A percentile compares a stretch with the other conserved stretches of the same genome.
Conservation (phyloP, 2,329 filamentous ascomycete genomes). For the Colletotrichum godetiae region DNA sequence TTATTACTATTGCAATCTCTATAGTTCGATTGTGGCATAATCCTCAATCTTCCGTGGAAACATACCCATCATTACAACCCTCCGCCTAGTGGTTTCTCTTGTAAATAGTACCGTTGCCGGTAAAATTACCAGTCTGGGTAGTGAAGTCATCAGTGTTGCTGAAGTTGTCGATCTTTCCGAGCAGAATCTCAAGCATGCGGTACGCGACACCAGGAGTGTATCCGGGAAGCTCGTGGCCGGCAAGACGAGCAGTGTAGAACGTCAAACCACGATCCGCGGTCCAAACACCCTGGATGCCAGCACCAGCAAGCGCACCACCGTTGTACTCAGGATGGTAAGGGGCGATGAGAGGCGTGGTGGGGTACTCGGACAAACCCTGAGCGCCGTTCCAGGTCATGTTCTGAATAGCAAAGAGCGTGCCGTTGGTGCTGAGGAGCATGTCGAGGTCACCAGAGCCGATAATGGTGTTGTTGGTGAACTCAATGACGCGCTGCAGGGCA, state of each 20-base stretch:
- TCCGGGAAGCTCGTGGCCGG: conserved; percentile 42
- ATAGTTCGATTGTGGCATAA: neutral
- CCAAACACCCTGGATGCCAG: conserved; percentile 33
- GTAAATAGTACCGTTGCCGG: neutral
- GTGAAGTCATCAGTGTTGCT: conserved; percentile 24
- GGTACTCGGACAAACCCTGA: conserved; percentile 70
- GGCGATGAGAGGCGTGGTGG: conserved; percentile 40
- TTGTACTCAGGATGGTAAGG: conserved; percentile 45
- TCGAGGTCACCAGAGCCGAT: conserved; percentile 50
- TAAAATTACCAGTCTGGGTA: conserved; percentile 10
- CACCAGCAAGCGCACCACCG: conserved; percentile 14
- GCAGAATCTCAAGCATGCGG: conserved; percentile 42
- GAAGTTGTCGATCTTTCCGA: conserved; percentile 41
- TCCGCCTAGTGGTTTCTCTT: neutral
- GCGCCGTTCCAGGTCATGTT: conserved; percentile 78
- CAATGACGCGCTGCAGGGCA: conserved; percentile 42
- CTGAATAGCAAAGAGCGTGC: conserved; percentile 72
- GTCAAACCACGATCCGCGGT: conserved; percentile 35
- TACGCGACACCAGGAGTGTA: conserved; percentile 43
- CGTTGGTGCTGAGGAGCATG: conserved; percentile 71
- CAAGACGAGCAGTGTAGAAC: conserved; percentile 34
- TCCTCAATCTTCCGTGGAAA: neutral
- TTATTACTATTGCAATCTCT: neutral
- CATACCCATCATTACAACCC: neutral
- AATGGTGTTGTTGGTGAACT: conserved; percentile 46